Evolutionary conservation across 306 rosid genomes (phyloP).

Genomic region (Castanopsis chinensis): DNA sequence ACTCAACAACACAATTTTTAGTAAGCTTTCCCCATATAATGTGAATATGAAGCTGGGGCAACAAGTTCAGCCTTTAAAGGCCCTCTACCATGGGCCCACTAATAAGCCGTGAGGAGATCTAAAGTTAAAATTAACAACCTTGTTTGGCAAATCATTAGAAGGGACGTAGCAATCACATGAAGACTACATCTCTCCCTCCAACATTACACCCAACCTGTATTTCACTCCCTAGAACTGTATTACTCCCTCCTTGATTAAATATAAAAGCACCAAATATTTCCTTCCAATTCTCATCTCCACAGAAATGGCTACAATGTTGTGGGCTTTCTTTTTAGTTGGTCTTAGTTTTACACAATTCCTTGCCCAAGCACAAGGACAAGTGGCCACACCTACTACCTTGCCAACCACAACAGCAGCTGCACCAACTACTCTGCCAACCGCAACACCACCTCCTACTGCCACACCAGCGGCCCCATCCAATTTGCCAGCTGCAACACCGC

Average conservation of each 20-base stretch:
- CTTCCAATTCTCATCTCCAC: slow-evolving; percentile 1
- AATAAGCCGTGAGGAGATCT: neutral
- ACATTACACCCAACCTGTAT: slow-evolving; percentile 26
- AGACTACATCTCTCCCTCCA: slow-evolving; percentile 33
- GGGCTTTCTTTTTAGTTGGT: slow-evolving; percentile 16
- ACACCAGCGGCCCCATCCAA: neutral
- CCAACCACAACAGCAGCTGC: slow-evolving; percentile 27
- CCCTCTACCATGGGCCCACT: neutral
- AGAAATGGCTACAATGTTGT: slow-evolving; percentile 31
- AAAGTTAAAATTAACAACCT: neutral
- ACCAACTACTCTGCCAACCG: neutral
- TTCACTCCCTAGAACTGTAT: neutral
- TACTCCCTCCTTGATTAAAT: neutral
- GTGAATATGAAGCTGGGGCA: neutral
- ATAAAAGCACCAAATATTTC: slow-evolving; percentile 11
- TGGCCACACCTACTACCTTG: slow-evolving; percentile 32
- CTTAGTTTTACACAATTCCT: slow-evolving; percentile 25
- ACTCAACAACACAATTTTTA: neutral
- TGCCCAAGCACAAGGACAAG: slow-evolving; percentile 37
- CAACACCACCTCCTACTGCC: neutral
- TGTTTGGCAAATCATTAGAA: slow-evolving; percentile 34
- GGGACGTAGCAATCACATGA: slow-evolving; percentile 50
- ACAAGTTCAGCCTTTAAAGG: neutral
- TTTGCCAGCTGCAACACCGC: neutral
- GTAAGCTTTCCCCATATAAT: neutral